These are phyloP conservation scores for Gnomoniopsis sp. DNA, from an alignment of 2,329 filamentous ascomycete genomes.

Conservation along the genomic window DNA sequence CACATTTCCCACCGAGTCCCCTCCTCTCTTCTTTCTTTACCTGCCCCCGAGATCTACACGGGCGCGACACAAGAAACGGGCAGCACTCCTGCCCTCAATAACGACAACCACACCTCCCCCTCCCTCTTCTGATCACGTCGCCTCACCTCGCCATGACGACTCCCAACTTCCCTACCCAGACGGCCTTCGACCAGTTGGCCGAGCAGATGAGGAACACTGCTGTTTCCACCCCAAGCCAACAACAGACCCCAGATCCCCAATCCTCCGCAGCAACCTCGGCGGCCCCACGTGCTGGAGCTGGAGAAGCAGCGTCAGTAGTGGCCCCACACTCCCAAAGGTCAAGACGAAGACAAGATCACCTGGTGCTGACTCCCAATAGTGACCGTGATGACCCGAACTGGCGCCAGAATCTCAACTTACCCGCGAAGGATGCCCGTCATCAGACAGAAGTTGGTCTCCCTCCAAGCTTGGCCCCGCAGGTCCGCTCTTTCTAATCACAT, in stretches of 20 bases:
- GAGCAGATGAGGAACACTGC: slow-evolving; percentile 16
- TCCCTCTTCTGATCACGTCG: neutral
- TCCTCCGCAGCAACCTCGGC: neutral
- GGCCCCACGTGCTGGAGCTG: neutral
- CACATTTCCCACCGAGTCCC: slow-evolving; percentile 3
- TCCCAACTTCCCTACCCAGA: slow-evolving; percentile 6
- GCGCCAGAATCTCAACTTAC: slow-evolving; percentile 70
- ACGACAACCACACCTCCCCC: neutral
- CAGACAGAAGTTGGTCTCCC: slow-evolving; percentile 68
- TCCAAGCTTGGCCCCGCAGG: neutral
- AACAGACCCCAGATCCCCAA: neutral
- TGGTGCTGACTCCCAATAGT: slow-evolving; percentile 37
- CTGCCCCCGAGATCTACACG: neutral
- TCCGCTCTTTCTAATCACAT: neutral
- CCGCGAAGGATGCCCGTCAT: slow-evolving; percentile 70
- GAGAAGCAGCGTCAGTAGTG: neutral
- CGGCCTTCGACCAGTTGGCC: slow-evolving; percentile 16
- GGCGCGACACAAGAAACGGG: neutral
- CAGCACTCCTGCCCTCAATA: neutral
- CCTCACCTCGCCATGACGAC: neutral
- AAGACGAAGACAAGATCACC: slow-evolving; percentile 26
- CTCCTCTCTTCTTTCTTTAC: neutral
- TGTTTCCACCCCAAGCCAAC: slow-evolving; percentile 8
- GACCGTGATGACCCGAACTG: slow-evolving; percentile 59
- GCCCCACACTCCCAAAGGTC: neutral